Evolutionary conservation across 306 rosid genomes (phyloP).

Genomic region (Ziziphus jujuba): DNA sequence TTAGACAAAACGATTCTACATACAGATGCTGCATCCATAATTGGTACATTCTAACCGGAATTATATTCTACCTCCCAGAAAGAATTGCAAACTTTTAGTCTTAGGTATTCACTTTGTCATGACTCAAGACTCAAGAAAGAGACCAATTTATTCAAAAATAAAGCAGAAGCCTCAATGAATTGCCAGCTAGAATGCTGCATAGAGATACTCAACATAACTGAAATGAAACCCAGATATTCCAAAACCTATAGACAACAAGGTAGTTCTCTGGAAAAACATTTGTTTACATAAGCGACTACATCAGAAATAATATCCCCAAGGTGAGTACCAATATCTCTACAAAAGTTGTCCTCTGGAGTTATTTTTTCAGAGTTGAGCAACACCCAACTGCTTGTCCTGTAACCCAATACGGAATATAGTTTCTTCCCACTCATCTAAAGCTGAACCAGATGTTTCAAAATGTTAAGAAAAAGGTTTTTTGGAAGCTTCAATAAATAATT

Average conservation of each 20-base stretch:
- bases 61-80: no score
- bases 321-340: not conserved
- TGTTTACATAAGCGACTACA: not conserved
- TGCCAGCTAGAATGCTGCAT: no score
- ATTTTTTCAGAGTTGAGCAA: constrained; percentile 14
- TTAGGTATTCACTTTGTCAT: no score
- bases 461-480: not conserved
- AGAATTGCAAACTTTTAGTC: no score
- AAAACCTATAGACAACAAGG: not conserved
- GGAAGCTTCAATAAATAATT: constrained; percentile 3
- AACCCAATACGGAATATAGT: constrained; percentile 21
- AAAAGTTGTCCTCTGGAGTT: constrained; percentile 3
- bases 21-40: no score
- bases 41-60: no score
- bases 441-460: not conserved
- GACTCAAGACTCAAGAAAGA: no score
- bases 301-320: not conserved
- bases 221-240: not conserved
- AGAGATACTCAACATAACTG: not conserved
- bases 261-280: constrained; percentile 1
- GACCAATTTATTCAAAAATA: no score
- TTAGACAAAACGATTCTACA: no score
- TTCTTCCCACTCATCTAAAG: constrained; percentile 19
- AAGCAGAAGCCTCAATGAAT: no score
- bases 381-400: constrained; percentile 14